Conservation (phyloP, 495 filamentous ascomycete genomes). For the Penicillium maclennaniae region DNA sequence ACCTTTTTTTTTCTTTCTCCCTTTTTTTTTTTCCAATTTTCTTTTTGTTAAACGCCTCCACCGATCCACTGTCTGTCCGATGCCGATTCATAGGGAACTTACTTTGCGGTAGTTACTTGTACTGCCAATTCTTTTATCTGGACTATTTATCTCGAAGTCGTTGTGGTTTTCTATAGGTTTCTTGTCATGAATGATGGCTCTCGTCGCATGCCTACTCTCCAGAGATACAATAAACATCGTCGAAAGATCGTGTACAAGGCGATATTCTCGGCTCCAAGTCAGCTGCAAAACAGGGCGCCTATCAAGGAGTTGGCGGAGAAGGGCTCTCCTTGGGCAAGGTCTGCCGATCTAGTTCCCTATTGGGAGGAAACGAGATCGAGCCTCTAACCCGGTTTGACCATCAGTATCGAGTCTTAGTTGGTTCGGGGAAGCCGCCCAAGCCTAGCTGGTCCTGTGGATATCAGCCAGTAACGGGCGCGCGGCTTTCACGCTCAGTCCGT, state of each 20-base stretch:
- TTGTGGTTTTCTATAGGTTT: no score
- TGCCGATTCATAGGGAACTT: background rate
- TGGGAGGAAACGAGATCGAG: slow-evolving; percentile 8
- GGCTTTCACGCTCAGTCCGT: slow-evolving; percentile 2
- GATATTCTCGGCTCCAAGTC: slow-evolving; percentile 1
- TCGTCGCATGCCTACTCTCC: no score
- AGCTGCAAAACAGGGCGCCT: slow-evolving; percentile 9
- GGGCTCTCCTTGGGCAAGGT: slow-evolving; percentile 6
- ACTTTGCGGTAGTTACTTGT: background rate
- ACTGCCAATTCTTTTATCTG: background rate
- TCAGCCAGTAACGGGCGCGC: background rate
- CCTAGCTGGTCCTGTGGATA: background rate
- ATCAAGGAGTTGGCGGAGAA: slow-evolving; percentile 5
- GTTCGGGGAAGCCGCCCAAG: slow-evolving; percentile 10
- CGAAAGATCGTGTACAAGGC: no score
- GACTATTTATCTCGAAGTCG: background rate
- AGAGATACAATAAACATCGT: no score
- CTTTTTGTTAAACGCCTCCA: slow-evolving; percentile 20
- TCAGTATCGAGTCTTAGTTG: background rate
- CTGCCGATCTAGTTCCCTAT: slow-evolving; percentile 18
- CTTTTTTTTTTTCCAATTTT: slow-evolving; percentile 6
- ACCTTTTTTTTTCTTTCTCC: slow-evolving; percentile 18
- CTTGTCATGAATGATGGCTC: no score
- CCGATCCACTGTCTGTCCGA: slow-evolving; percentile 23
- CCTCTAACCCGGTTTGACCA: background rate